Conservation (phyloP, 805 yeast species). For the Wickerhamomyces kurtzmanii region DNA sequence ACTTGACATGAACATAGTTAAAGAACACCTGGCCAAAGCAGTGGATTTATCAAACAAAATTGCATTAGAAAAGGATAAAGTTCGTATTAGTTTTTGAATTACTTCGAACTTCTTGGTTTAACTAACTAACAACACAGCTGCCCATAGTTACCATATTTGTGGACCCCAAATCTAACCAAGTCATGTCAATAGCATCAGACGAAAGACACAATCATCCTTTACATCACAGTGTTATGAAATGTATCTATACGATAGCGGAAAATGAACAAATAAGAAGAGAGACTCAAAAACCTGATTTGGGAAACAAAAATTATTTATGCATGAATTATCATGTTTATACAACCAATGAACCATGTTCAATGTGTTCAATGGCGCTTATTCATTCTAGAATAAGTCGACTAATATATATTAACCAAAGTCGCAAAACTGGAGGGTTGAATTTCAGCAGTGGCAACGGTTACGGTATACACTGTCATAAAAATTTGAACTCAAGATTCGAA, state of each 20-base stretch:
- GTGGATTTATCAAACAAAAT: conserved; percentile 17
- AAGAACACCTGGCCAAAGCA: conserved; percentile 18
- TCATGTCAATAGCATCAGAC: conserved; percentile 30
- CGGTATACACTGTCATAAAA: conserved; percentile 64
- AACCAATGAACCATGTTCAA: conserved; percentile 92
- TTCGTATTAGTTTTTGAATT: no score
- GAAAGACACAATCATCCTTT: conserved; percentile 39
- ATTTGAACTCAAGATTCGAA: conserved; percentile 82
- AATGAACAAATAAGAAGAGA: conserved; percentile 34
- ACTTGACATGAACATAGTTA: conserved; percentile 37
- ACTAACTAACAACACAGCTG: conserved; percentile 8
- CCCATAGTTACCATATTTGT: conserved; percentile 59
- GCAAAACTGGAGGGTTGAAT: conserved; percentile 44
- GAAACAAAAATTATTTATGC: conserved; percentile 48
- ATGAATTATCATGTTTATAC: conserved; percentile 70
- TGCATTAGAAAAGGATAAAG: conserved; percentile 10
- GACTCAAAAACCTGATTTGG: conserved; percentile 3
- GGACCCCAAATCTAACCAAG: conserved; percentile 35
- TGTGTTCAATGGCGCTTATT: conserved; percentile 94
- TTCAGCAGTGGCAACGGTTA: conserved; percentile 54
- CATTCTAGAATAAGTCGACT: conserved; percentile 78
- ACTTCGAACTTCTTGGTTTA: no score
- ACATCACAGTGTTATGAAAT: conserved; percentile 68
- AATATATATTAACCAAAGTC: conserved; percentile 43
- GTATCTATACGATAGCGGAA: conserved; percentile 55